Evolutionary conservation across 1,284 basidiomycete species (phyloP).

Genomic region (Irpex sp.): DNA sequence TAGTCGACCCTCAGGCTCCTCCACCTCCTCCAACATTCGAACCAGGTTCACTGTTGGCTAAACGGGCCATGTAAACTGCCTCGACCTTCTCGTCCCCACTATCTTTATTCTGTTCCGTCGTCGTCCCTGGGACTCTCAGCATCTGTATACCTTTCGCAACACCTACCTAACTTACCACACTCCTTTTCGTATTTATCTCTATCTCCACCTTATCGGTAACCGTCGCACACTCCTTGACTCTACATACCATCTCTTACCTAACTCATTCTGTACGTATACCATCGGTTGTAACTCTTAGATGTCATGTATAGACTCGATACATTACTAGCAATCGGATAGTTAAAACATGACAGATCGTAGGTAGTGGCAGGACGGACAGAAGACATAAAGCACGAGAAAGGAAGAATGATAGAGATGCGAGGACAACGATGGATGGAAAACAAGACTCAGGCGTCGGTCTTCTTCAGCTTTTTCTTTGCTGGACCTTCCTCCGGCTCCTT

Average conservation of each 20-base stretch:
- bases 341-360: slow-evolving; percentile 1
- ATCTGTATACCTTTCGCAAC: slow-evolving; percentile 7
- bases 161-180: background rate
- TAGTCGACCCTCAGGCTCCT: slow-evolving; percentile 21
- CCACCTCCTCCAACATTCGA: slow-evolving; percentile 42
- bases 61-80: slow-evolving; percentile 23
- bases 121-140: background rate
- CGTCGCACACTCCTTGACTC: slow-evolving; percentile 1
- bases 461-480: slow-evolving; percentile 68
- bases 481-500: slow-evolving; percentile 50
- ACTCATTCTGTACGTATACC: background rate
- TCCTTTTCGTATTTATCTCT: slow-evolving; percentile 5
- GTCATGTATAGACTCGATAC: background rate
- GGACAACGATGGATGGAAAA: no score
- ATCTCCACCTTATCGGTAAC: background rate
- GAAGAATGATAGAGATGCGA: no score
- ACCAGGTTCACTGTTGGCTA: slow-evolving; percentile 62
- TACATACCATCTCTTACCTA: background rate
- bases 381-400: no score
- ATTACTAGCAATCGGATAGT: background rate
- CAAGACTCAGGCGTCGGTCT: slow-evolving; percentile 19
- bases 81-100: background rate
- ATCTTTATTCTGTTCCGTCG: slow-evolving; percentile 1
- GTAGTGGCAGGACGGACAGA: background rate
- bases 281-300: background rate